Base-by-base conservation (phyloP, 1,139 yeast genomes). In the Taphrina confusa region DNA sequence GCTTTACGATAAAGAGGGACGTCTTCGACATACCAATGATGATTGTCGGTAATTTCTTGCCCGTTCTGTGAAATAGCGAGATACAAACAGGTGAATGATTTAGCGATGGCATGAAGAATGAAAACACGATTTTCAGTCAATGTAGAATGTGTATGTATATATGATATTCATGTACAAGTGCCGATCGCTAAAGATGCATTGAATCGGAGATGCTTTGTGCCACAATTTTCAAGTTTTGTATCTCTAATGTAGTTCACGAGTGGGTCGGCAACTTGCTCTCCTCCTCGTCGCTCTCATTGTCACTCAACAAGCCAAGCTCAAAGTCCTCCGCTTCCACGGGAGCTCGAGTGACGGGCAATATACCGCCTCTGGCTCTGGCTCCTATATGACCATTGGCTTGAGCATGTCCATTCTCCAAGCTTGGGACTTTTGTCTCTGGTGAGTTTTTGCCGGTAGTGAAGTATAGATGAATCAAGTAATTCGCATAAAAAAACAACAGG, bases 1-100 rank as follows among this genome's bases (percentile, higher is more conserved):
- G 87, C 69, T 88, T 96, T 95, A 92, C 97, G 0, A 76, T 92
- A 25, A 88, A 88, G 68, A 76, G 96, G 66, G 97, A 91, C 72
- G 82, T 87, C 57, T 91, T 90, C 73, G 96, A 90, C 68, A 83
- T 90, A 59, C 97, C 97, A 14, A 86, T 92, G 91, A 91, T 91
- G 95, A 86, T 92, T 44, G 82, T 92, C 42, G 97, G 97, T 27
- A 92, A 89, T 22, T 54, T 54, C 27, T 34, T 54, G 36, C 58
- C 58, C 16, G 58, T 54, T 39, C 33, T 54, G 51, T 54, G 30
- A 50, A n/a, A n/a, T n/a, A n/a, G n/a, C n/a, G n/a, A n/a, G n/a
- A n/a, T n/a, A n/a, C n/a, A n/a, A n/a, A n/a, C n/a, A n/a, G n/a
- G n/a, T n/a, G n/a, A n/a, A n/a, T n/a, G n/a, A n/a, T n/a, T n/a